Evolutionary conservation across 2,329 filamentous ascomycete genomes (phyloP).

Genomic region (Stemphylium vesicarium): DNA sequence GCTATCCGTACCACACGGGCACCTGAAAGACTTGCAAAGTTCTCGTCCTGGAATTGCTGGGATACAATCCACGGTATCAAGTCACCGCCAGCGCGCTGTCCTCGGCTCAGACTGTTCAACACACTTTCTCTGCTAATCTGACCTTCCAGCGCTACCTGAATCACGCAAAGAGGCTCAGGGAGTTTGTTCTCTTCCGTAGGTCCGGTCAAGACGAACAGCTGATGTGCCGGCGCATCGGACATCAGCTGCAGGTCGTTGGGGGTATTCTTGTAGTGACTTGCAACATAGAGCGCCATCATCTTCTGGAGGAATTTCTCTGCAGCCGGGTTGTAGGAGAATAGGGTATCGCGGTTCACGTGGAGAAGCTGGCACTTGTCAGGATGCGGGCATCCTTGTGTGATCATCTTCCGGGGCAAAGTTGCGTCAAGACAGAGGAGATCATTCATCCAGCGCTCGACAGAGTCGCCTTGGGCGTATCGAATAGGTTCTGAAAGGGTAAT

Average conservation of each 20-base stretch:
- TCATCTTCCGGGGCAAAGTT: conserved; percentile 78
- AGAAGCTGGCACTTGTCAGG: conserved; percentile 90
- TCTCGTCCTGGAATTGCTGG: conserved; percentile 97
- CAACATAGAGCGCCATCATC: conserved; percentile 97
- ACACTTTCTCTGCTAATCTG: conserved; percentile 94
- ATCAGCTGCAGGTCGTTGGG: conserved; percentile 98
- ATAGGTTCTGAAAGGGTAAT: conserved; percentile 95
- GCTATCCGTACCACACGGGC: conserved; percentile 93
- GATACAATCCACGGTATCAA: conserved; percentile 97
- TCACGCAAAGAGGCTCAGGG: conserved; percentile 91
- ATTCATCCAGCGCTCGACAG: conserved; percentile 96
- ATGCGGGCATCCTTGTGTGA: conserved; percentile 81
- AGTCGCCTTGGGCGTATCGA: conserved; percentile 87
- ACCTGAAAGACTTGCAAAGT: conserved; percentile 91
- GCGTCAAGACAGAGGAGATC: conserved; percentile 91
- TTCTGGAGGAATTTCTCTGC: conserved; percentile 97
- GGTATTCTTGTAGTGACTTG: conserved; percentile 97
- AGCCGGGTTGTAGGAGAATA: conserved; percentile 97
- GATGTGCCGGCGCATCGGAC: conserved; percentile 96
- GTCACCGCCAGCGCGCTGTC: conserved; percentile 87
- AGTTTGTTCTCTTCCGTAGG: conserved; percentile 80
- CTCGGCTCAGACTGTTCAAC: conserved; percentile 84
- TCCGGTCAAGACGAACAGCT: conserved; percentile 91
- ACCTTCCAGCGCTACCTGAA: conserved; percentile 93
- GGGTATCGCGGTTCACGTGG: conserved; percentile 92